Conservation (phyloP, 164 flowering plant species). For the Piper longum region DNA sequence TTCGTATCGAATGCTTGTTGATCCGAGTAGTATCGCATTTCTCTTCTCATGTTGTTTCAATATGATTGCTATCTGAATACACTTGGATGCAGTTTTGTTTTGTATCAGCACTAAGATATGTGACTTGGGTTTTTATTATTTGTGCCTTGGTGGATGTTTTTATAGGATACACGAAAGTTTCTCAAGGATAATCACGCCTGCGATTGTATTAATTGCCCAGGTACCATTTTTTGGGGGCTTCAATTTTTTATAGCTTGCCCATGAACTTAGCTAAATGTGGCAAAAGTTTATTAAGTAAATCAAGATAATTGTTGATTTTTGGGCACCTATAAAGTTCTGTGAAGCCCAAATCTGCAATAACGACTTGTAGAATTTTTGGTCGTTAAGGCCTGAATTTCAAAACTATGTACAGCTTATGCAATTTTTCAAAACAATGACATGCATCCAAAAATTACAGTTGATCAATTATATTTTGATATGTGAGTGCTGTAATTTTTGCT, state of each 20-base stretch:
- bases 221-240: conserved; percentile 13
- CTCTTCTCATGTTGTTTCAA: too few species aligned
- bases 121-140: background rate
- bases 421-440: too few species aligned
- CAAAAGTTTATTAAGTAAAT: background rate
- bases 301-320: background rate
- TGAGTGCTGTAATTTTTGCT: too few species aligned
- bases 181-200: conserved; percentile 55
- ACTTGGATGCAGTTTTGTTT: too few species aligned
- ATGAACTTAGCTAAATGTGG: background rate
- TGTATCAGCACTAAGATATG: background rate
- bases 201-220: conserved; percentile 29
- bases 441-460: too few species aligned
- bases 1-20: too few species aligned
- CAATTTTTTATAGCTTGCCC: background rate
- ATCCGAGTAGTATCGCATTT: too few species aligned
- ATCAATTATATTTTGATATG: too few species aligned
- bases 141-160: background rate
- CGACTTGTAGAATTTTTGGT: background rate
- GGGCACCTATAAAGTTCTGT: background rate
- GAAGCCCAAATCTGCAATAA: background rate
- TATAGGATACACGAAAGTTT: conserved; percentile 69
- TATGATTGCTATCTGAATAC: too few species aligned
- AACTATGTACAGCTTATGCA: background rate
- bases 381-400: background rate